Base-by-base conservation (phyloP, 306 rosid species). In the Trifolium fragiferum region DNA sequence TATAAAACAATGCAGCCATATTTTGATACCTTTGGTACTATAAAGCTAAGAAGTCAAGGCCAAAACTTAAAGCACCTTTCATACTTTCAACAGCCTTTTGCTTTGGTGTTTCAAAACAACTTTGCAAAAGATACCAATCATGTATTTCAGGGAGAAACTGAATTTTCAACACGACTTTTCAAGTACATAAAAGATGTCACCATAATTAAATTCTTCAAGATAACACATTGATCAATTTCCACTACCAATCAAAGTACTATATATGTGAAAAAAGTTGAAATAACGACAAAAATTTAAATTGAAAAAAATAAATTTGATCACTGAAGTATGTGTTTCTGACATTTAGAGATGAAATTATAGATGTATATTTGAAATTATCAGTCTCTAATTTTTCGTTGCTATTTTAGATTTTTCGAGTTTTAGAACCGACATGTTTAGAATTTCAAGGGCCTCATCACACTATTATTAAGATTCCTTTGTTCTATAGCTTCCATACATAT, bases 1-100 rank as follows among this genome's bases (percentile, higher is more conserved):
- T 76, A 72, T 88, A 89, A 89, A 51, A 75, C 82, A 82, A 84
- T 82, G 87, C 81, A 60, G 86, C 90, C 96, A 88, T 16, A 61
- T 64, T 84, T 75, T 73, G 89, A 92, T 89, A 77, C 91, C 80
- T 76, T 65, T 8, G 71, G 30, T 77, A 81, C 86, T 85, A 54
- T 19, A 88, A 61, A 80, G 77, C 82, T 84, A 60, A 82, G 30
- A 78, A 83, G 77, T 88, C 84, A 80, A 75, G 10, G 86, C 96
- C 95, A 92, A 92, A 86, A 84, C 82, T 68, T 76, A 77, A 75
- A 74, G 66, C 83, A 76, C 74, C 67, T 79, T 76, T 83, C 80
- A 76, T 72, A 67, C 75, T 80, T 84, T 82, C 62, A 69, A 76
- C 84, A 66, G 51, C 66, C 78, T 83, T 79, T 78, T 78, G 75